phyloP scores from a whole-genome alignment of 2,329 filamentous ascomycete genomes.

The Neonectria coccinea region DNA sequence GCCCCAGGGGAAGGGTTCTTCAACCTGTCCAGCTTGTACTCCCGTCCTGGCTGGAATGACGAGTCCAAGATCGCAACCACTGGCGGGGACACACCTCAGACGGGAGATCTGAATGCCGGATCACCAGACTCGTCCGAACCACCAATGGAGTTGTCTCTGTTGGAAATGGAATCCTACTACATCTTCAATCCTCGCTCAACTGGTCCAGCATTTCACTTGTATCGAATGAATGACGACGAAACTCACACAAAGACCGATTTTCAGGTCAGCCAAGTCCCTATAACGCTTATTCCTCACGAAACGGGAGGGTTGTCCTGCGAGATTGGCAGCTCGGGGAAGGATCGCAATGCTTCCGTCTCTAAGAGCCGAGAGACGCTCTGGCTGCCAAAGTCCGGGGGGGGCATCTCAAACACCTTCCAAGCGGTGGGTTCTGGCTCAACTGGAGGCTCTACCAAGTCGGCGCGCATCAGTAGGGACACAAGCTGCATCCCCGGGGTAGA shows the following conservation, averaged over 20 bases:
- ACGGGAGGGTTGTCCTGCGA: conserved; percentile 23
- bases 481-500: not conserved
- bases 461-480: not conserved
- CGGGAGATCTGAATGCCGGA: conserved; percentile 18
- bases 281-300: conserved; percentile 24
- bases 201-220: conserved; percentile 33
- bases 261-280: conserved; percentile 28
- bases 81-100: conserved; percentile 26
- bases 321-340: conserved; percentile 30
- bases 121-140: conserved; percentile 9
- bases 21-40: conserved; percentile 23
- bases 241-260: conserved; percentile 1
- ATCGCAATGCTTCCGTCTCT: conserved; percentile 3
- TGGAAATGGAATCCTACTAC: conserved; percentile 32
- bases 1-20: conserved; percentile 30
- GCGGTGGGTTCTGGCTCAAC: not conserved
- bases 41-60: conserved; percentile 15
- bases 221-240: conserved; percentile 24
- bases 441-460: not conserved
- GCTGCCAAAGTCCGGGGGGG: conserved; percentile 14
- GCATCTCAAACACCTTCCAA: conserved; percentile 1
- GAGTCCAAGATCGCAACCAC: conserved; percentile 37
- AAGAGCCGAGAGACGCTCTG: conserved; percentile 25
- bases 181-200: conserved; percentile 33
- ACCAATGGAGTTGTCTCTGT: conserved; percentile 2